Percentiles rank a stretch among this genome's conserved stretches.
These are phyloP conservation scores for Mucor velutinosus DNA, from an alignment of 371 early-diverging fungal species.

Conservation along the genomic window DNA sequence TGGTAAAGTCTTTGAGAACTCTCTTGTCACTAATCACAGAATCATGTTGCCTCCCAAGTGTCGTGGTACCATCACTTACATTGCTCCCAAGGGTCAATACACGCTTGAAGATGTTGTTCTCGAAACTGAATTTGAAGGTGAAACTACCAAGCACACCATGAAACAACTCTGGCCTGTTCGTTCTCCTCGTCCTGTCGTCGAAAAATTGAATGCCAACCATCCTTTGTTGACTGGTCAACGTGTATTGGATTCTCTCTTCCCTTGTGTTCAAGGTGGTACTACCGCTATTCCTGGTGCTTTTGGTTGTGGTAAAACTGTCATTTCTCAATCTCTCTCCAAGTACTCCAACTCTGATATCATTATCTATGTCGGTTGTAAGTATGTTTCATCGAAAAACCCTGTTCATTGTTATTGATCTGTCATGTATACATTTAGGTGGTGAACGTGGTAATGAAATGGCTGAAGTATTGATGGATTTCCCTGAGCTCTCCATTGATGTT, in stretches of 20 bases:
- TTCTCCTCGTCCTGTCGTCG: slow-evolving; percentile 96
- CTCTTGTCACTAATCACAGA: slow-evolving; percentile 87
- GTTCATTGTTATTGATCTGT: not conserved
- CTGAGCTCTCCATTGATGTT: slow-evolving; percentile 91
- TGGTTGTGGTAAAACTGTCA: slow-evolving; percentile 99
- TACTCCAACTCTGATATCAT: slow-evolving; percentile 99
- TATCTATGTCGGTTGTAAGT: slow-evolving; percentile 97
- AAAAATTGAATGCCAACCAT: slow-evolving; percentile 96
- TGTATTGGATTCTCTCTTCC: slow-evolving; percentile 99
- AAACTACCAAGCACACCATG: slow-evolving; percentile 90
- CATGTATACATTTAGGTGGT: slow-evolving; percentile 62
- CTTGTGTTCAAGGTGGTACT: slow-evolving; percentile 99
- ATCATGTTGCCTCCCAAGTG: slow-evolving; percentile 97
- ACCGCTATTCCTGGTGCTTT: slow-evolving; percentile 99
- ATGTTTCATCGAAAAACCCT: not conserved
- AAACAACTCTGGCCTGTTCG: slow-evolving; percentile 99
- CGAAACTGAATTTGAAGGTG: slow-evolving; percentile 94
- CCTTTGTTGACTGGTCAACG: slow-evolving; percentile 99
- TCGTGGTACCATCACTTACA: slow-evolving; percentile 94
- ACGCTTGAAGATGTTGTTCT: slow-evolving; percentile 92
- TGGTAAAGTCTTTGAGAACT: slow-evolving; percentile 97
- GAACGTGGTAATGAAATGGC: slow-evolving; percentile 99
- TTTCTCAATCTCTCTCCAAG: slow-evolving; percentile 99
- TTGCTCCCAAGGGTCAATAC: slow-evolving; percentile 96
- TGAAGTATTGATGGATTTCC: slow-evolving; percentile 99